Base-by-base conservation (phyloP, 1,139 yeast genomes). In the Blastobotrys illinoisensis region DNA sequence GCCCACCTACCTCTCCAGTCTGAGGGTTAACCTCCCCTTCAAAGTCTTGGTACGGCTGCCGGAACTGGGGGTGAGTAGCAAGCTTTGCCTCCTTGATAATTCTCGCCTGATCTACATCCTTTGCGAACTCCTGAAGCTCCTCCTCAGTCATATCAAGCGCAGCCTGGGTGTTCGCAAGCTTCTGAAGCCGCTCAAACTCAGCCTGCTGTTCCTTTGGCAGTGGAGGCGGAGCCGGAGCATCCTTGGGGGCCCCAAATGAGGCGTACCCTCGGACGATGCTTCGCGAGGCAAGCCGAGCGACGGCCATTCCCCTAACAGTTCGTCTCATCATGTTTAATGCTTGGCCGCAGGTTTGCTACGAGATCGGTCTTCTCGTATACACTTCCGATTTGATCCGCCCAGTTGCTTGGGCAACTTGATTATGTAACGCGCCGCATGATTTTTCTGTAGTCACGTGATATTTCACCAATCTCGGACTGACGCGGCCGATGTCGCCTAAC, bases 1-100 rank as follows among this genome's bases (percentile, higher is more conserved):
- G 99, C 0, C 99, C 99, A 46, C 97, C 97, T 32, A 85, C 77
- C 71, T 95, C 99, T 1, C 99, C 99, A 0, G 98, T 91, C 56
- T 77, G 79, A 0, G 99, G 99, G 66, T 93, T 93, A 40, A 79
- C 83, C 58, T 91, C 93, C 1, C 99, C 99, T 71, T 91, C 97
- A 66, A 93, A 93, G 64, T 95, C 99, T 0, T 97, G 96, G 54
- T 89, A 85, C 3, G 90, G 86, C 69, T 85, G 83, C 68, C 85
- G 79, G 61, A 78, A 82, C 58, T 83, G 86, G 1, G 91, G 85
- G 26, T 88, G 85, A 62, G 85, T 79, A 9, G 79, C 76, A 1
- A 88, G 88, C 44, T 82, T 78, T 24, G 75, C 75, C 53, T 77
- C 70, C 14, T 78, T 71, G 5, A 76, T 73, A 18, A 73, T 71